Percentiles rank a stretch among this genome's conserved stretches.
Conservation (phyloP, 768 basidiomycete species). For the Podaxis rugospora region DNA sequence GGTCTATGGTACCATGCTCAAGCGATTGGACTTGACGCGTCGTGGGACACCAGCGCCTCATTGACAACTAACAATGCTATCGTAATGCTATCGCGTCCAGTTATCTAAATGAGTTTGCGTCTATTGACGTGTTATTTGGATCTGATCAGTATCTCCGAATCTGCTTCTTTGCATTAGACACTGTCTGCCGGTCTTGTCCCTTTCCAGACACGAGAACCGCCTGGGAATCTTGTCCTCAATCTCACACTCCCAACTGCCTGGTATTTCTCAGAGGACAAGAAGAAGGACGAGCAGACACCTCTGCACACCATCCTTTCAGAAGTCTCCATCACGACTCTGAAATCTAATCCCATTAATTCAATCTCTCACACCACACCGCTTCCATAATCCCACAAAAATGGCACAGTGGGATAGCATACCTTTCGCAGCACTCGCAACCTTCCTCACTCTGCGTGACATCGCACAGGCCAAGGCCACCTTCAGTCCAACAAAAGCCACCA, state of each 20-base stretch:
- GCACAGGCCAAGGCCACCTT: slow-evolving; percentile 23
- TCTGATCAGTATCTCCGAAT: slow-evolving; percentile 1
- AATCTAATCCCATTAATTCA: too few species aligned
- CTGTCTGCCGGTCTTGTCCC: neutral
- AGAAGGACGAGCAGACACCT: too few species aligned
- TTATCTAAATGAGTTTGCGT: slow-evolving; percentile 4
- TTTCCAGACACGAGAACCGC: neutral
- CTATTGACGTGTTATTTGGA: slow-evolving; percentile 1
- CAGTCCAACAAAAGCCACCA: slow-evolving; percentile 8
- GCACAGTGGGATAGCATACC: slow-evolving; percentile 31
- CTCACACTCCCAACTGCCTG: too few species aligned
- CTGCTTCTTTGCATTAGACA: neutral
- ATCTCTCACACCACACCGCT: too few species aligned
- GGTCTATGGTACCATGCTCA: neutral
- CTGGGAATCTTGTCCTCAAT: neutral
- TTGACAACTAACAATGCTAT: neutral
- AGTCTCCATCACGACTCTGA: too few species aligned
- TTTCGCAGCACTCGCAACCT: slow-evolving; percentile 31
- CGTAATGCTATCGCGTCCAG: neutral
- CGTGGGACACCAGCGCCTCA: neutral
- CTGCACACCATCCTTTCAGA: too few species aligned
- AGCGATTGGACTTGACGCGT: neutral
- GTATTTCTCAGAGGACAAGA: too few species aligned
- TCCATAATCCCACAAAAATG: slow-evolving; percentile 14
- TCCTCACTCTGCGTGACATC: slow-evolving; percentile 39